Base-by-base conservation (phyloP, 805 yeast genomes). In the Priceomyces medius region DNA sequence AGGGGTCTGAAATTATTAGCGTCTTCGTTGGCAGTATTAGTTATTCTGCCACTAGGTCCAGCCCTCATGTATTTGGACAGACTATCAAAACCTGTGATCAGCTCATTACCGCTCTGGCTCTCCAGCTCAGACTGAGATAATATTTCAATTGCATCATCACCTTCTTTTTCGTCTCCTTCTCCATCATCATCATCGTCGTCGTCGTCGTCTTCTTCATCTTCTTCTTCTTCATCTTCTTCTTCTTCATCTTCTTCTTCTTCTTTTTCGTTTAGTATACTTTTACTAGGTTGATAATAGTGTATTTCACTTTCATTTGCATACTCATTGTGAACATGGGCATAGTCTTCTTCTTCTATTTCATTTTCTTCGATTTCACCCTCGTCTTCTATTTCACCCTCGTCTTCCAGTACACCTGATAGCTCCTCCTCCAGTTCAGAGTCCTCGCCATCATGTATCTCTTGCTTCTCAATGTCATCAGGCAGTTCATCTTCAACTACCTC, bases 401-500 rank as follows among this genome's bases (percentile, higher is more conserved):
- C 41, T 39, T 37, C 35, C 33, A 29, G 33, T n/a, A 23, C 39
- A 14, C 24, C 39, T n/a, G 24, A 9, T 8, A 29, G 42, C 19
- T 42, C 38, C 4, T 27, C 33, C 18, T 8, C 12, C 27, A 12
- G 27, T 9, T 23, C 12, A 12, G 12, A 23, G 27, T 9, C 27
- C 27, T 9, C 10, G 8, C 27, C 12, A 23, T 23, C 27, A 23
- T 12, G n/a, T n/a, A n/a, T n/a, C n/a, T n/a, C n/a, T n/a, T n/a
- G n/a, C 8, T 19, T 9, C 27, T 74, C 44, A 74, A 79, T n/a
- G n/a, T n/a, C n/a, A n/a, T n/a, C n/a, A n/a, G n/a, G n/a, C n/a
- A n/a, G n/a, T n/a, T 66, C 73, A 6, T 63, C 73, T 33, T 65
- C 71, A 31, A 65, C 73, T 2, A 65, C 73, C 1, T 68, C 74